Percentiles rank a stretch among this genome's conserved stretches.
phyloP scores from a whole-genome alignment of 2,329 filamentous ascomycete species.

The Lasiodiplodia sp. region DNA sequence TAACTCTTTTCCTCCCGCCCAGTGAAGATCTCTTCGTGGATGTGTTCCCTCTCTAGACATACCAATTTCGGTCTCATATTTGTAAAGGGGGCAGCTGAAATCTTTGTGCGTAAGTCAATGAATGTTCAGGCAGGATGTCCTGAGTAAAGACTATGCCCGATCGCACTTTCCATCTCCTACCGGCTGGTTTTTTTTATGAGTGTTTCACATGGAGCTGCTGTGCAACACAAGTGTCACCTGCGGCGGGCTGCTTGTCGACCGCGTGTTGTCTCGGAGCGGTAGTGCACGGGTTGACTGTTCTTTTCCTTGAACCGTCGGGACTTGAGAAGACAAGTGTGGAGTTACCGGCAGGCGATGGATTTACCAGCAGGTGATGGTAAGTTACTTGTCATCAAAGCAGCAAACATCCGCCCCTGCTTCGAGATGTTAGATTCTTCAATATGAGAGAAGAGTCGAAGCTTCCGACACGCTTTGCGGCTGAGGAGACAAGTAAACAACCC shows the following conservation, averaged over 20 bases:
- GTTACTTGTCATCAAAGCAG: not conserved
- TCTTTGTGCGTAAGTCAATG: not conserved
- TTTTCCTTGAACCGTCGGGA: not conserved
- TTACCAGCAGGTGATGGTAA: not conserved
- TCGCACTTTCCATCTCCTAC: too few relatives aligned
- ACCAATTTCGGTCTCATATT: not conserved
- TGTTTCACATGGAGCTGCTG: not conserved
- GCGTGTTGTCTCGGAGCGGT: not conserved
- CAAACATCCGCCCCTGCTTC: not conserved
- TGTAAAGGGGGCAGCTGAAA: not conserved
- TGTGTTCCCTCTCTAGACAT: not conserved
- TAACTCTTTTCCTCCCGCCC: too few relatives aligned
- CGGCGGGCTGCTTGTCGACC: not conserved
- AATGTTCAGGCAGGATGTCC: not conserved
- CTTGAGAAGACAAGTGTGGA: not conserved
- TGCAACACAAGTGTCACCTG: not conserved
- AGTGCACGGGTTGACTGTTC: not conserved
- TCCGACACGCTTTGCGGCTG: not conserved
- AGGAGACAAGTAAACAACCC: not conserved
- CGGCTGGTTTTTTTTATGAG: too few relatives aligned
- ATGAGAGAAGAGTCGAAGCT: not conserved
- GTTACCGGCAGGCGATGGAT: not conserved
- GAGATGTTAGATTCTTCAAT: not conserved
- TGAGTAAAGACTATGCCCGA: too few relatives aligned
- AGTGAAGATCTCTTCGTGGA: not conserved